Evolutionary conservation across 2,329 filamentous ascomycete genomes (phyloP).

Genomic region (Geosmithia putterillii): DNA sequence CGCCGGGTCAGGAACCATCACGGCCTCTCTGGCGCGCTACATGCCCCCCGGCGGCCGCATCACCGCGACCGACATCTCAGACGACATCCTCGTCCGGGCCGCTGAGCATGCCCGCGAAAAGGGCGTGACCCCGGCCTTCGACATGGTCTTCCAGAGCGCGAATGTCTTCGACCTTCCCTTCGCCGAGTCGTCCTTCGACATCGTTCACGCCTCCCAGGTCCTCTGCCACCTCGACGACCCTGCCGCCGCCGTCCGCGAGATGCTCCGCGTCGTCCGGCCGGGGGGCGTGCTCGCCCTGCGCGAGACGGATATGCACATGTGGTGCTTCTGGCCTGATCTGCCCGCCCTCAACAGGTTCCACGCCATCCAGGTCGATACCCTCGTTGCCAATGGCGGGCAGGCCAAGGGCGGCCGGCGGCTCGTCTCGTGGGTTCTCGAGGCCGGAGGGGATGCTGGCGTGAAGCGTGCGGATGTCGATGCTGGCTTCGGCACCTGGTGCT

Average conservation of each 20-base stretch:
- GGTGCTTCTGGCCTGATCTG: constrained; percentile 14
- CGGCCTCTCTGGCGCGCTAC: constrained; percentile 24
- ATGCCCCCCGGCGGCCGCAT: constrained; percentile 22
- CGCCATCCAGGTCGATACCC: constrained; percentile 7
- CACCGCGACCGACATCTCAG: constrained; percentile 16
- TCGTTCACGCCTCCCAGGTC: constrained; percentile 29
- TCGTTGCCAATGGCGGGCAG: constrained; percentile 12
- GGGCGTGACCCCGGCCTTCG: constrained; percentile 7
- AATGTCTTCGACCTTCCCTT: constrained; percentile 22
- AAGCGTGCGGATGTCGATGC: constrained; percentile 9
- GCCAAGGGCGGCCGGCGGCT: constrained; percentile 13
- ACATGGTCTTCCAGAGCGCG: constrained; percentile 14
- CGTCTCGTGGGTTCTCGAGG: constrained; percentile 12
- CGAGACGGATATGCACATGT: constrained; percentile 16
- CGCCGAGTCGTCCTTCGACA: constrained; percentile 24
- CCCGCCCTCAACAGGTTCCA: constrained; percentile 11
- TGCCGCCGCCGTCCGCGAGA: constrained; percentile 21
- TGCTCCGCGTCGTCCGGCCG: constrained; percentile 27
- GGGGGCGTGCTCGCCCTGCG: constrained; percentile 27
- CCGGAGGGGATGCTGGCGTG: constrained; percentile 8
- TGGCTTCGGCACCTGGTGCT: constrained; percentile 17
- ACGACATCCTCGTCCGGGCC: constrained; percentile 16
- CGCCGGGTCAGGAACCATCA: constrained; percentile 36
- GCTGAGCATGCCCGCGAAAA: constrained; percentile 8
- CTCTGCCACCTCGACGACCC: constrained; percentile 25